Conservation (phyloP, 2,329 filamentous ascomycete species). For the Aureobasidium pullulans region DNA sequence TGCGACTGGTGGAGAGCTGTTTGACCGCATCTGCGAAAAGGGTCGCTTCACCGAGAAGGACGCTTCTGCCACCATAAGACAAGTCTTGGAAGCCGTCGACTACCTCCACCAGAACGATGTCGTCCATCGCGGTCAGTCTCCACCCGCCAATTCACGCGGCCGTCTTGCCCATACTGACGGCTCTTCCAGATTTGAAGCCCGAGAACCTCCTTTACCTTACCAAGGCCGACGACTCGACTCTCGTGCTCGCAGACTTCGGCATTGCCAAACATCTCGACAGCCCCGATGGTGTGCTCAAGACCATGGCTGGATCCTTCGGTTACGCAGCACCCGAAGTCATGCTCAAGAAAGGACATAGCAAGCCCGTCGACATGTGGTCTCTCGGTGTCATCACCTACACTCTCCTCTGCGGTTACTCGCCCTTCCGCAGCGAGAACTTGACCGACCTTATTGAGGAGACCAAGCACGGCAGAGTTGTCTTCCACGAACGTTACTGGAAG, state of each 20-base stretch:
- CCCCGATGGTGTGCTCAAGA: slow-evolving; percentile 85
- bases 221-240: slow-evolving; percentile 64
- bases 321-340: slow-evolving; percentile 98
- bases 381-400: slow-evolving; percentile 98
- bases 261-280: slow-evolving; percentile 96
- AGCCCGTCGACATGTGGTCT: slow-evolving; percentile 99
- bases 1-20: slow-evolving; percentile 90
- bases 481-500: slow-evolving; percentile 98
- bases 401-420: slow-evolving; percentile 93
- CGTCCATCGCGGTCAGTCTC: slow-evolving; percentile 73
- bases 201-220: slow-evolving; percentile 95
- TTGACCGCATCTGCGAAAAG: slow-evolving; percentile 96
- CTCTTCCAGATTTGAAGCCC: slow-evolving; percentile 75
- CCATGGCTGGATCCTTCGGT: slow-evolving; percentile 97
- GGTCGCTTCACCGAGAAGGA: slow-evolving; percentile 99
- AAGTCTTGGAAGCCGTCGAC: slow-evolving; percentile 86
- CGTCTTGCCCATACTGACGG: slow-evolving; percentile 19
- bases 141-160: background rate
- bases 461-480: slow-evolving; percentile 72
- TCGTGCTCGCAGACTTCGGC: slow-evolving; percentile 94
- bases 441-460: slow-evolving; percentile 93
- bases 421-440: slow-evolving; percentile 91
- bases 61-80: slow-evolving; percentile 87
- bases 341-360: slow-evolving; percentile 94
- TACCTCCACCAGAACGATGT: slow-evolving; percentile 93